Conservation (phyloP, 768 basidiomycete species). For the Dendrothele bispora region DNA sequence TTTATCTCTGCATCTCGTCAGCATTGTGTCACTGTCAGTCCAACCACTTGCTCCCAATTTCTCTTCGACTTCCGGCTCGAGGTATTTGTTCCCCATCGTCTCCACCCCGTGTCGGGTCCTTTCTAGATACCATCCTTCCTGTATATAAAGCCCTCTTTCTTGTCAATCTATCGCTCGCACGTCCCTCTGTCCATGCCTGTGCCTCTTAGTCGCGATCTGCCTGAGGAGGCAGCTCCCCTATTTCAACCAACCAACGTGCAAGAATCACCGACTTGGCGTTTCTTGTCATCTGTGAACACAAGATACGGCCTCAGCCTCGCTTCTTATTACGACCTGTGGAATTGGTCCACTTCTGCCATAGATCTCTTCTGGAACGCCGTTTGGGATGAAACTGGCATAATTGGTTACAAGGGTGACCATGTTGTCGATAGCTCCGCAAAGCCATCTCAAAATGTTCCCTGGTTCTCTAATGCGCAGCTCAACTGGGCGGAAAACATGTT, state of each 20-base stretch:
- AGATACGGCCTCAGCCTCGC: constrained; percentile 41
- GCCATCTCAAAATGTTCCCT: constrained; percentile 63
- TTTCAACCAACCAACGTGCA: constrained; percentile 43
- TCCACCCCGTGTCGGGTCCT: too few relatives aligned
- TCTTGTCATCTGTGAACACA: constrained; percentile 52
- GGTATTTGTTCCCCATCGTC: not conserved
- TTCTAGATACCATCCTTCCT: too few relatives aligned
- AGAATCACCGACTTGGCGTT: constrained; percentile 45
- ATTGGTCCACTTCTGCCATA: constrained; percentile 62
- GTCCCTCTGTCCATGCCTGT: not conserved
- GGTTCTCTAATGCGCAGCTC: constrained; percentile 66
- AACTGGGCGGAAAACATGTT: constrained; percentile 88
- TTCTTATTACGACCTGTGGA: constrained; percentile 64
- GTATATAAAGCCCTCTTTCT: constrained; percentile 1
- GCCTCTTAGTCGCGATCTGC: constrained; percentile 8
- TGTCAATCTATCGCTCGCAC: not conserved
- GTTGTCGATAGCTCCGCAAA: constrained; percentile 54
- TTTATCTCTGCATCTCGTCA: too few relatives aligned
- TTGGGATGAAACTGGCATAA: constrained; percentile 68
- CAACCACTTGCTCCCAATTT: too few relatives aligned
- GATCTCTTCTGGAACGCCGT: constrained; percentile 69
- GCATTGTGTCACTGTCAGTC: too few relatives aligned
- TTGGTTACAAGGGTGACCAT: constrained; percentile 61
- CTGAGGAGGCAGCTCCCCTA: too few relatives aligned
- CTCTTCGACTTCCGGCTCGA: not conserved